phyloP scores from a whole-genome alignment of 192 early-diverging fungal species.

The Lobosporangium transversale region DNA sequence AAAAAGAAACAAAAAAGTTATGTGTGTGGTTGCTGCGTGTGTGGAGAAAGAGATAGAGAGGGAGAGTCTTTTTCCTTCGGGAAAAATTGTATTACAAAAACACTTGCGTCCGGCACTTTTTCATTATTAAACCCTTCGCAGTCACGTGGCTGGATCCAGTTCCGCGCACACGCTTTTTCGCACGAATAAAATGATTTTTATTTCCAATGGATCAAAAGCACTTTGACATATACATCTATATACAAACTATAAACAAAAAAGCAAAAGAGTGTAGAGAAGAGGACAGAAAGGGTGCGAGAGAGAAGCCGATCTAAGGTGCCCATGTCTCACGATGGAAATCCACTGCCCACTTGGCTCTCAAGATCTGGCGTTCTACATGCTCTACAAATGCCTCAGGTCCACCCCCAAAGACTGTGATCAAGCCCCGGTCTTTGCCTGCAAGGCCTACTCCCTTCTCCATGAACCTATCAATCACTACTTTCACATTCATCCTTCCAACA shows the following conservation, averaged over 20 bases:
- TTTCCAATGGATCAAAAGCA: no score
- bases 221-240: no score
- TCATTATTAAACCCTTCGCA: no score
- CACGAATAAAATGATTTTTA: no score
- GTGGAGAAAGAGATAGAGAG: not conserved
- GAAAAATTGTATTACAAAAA: not conserved
- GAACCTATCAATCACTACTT: slow-evolving; percentile 28
- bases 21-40: no score
- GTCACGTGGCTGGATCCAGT: no score
- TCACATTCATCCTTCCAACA: slow-evolving; percentile 35
- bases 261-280: no score
- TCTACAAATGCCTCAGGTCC: slow-evolving; percentile 50
- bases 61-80: not conserved
- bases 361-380: slow-evolving; percentile 28
- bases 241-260: no score
- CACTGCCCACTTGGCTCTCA: slow-evolving; percentile 30
- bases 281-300: no score
- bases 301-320: slow-evolving; percentile 52
- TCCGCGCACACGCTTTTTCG: no score
- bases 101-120: not conserved
- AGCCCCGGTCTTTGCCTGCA: not conserved
- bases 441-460: slow-evolving; percentile 24
- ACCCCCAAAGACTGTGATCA: slow-evolving; percentile 45
- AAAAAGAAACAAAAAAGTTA: no score
- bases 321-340: slow-evolving; percentile 48